Percentiles rank a stretch among this genome's conserved stretches.
These are phyloP conservation scores for Gossypium anomalum DNA, from an alignment of 345 rosid species.

Conservation along the genomic window DNA sequence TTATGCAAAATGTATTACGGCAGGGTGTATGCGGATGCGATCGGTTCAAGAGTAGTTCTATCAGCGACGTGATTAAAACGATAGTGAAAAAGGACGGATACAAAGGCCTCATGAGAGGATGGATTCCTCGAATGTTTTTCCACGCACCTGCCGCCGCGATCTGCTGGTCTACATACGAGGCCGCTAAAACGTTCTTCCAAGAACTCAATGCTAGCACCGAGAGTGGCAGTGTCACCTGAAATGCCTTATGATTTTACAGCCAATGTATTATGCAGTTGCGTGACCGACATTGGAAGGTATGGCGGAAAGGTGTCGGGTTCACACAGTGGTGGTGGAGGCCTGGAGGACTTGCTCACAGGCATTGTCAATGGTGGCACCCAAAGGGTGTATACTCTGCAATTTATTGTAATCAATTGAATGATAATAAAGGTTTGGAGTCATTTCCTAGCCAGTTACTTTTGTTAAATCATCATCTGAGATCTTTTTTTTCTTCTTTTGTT, in stretches of 20 bases:
- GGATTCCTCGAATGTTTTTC: conserved; percentile 97
- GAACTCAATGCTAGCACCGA: conserved; percentile 38
- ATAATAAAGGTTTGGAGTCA: background rate
- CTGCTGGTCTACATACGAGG: conserved; percentile 94
- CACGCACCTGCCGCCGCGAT: conserved; percentile 99
- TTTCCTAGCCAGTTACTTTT: background rate
- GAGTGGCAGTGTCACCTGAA: conserved; percentile 38
- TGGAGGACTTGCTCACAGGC: conserved; percentile 2
- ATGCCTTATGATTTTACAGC: background rate
- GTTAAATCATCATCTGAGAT: background rate
- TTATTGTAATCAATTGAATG: background rate
- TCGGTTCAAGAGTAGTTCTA: conserved; percentile 66
- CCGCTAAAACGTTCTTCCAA: conserved; percentile 65
- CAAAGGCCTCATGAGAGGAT: conserved; percentile 81
- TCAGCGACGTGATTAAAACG: conserved; percentile 57
- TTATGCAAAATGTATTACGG: conserved; percentile 2
- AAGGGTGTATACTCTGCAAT: conserved; percentile 20
- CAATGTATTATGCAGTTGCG: conserved; percentile 18
- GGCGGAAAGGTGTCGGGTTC: background rate
- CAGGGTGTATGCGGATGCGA: conserved; percentile 99
- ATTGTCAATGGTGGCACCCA: background rate
- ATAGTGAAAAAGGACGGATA: conserved; percentile 82
- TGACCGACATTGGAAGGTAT: background rate
- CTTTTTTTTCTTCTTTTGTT: background rate
- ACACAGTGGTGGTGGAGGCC: background rate